phyloP scores from a whole-genome alignment of 2,329 filamentous ascomycete genomes.

The Hypoxylon sp. region DNA sequence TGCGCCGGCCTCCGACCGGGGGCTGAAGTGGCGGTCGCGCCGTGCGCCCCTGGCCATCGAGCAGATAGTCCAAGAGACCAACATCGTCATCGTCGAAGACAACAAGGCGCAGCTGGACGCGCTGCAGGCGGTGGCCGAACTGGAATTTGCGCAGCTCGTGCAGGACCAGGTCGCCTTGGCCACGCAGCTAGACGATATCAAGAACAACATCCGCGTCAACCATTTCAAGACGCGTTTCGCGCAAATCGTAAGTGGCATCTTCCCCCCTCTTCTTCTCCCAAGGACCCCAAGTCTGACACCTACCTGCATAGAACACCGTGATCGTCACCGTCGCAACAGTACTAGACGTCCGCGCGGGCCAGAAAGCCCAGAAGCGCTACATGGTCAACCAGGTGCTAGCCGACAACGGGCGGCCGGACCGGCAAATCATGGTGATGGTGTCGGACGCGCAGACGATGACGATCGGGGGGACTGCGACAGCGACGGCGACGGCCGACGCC shows the following conservation, averaged over 20 bases:
- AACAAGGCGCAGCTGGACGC: constrained; percentile 48
- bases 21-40: constrained; percentile 39
- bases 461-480: constrained; percentile 41
- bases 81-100: constrained; percentile 48
- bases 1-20: constrained; percentile 24
- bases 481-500: constrained; percentile 32
- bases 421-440: constrained; percentile 50
- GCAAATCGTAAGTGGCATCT: constrained; percentile 46
- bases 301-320: constrained; percentile 46
- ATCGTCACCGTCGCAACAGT: constrained; percentile 50
- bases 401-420: constrained; percentile 48
- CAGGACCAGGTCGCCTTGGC: constrained; percentile 49
- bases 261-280: neutral
- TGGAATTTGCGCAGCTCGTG: constrained; percentile 49
- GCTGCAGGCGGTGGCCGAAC: constrained; percentile 48
- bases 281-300: neutral
- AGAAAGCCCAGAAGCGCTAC: constrained; percentile 46
- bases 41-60: constrained; percentile 42
- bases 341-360: constrained; percentile 46
- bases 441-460: constrained; percentile 49
- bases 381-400: constrained; percentile 51
- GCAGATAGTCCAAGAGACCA: constrained; percentile 47
- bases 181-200: constrained; percentile 50
- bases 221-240: constrained; percentile 49
- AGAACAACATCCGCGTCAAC: constrained; percentile 54